Conservation (phyloP, 2,329 filamentous ascomycete genomes). For the Pseudogymnoascus sp. region DNA sequence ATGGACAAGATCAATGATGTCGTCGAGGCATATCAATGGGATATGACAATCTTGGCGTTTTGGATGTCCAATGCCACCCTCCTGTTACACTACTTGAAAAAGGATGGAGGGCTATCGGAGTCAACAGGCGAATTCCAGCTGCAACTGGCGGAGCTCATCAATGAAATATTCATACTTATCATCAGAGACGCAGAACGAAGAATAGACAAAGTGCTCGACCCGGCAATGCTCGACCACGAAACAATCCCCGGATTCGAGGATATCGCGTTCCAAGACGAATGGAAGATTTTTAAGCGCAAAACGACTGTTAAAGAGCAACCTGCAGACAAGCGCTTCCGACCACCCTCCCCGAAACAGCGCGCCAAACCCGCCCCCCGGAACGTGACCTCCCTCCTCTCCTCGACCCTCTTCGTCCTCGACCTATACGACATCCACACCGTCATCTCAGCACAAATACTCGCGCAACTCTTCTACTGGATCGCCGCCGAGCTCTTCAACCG, state of each 20-base stretch:
- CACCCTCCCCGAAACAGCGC: constrained; percentile 85
- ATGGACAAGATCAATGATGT: constrained; percentile 97
- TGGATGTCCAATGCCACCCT: constrained; percentile 98
- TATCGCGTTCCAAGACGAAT: constrained; percentile 95
- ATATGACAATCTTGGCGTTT: constrained; percentile 98
- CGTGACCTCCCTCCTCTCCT: constrained; percentile 90
- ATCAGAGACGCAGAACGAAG: constrained; percentile 91
- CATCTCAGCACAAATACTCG: constrained; percentile 83
- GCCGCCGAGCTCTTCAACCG: constrained; percentile 95
- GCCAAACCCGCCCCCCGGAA: constrained; percentile 90
- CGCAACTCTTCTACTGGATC: constrained; percentile 93
- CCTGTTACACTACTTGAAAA: constrained; percentile 93
- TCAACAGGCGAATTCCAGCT: constrained; percentile 85
- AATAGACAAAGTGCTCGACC: constrained; percentile 90
- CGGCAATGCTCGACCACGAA: constrained; percentile 93
- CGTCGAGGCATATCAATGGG: constrained; percentile 94
- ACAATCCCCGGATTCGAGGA: constrained; percentile 97
- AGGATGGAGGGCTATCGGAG: constrained; percentile 73
- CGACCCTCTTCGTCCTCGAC: constrained; percentile 92
- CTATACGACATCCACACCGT: constrained; percentile 99
- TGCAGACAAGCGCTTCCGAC: constrained; percentile 80
- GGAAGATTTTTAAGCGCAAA: constrained; percentile 94
- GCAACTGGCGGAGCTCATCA: constrained; percentile 88
- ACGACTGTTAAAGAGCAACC: constrained; percentile 85
- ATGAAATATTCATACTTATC: constrained; percentile 97